A percentile compares a stretch with the other conserved stretches of the same genome.
These are phyloP conservation scores for Boletus vermiculosoides DNA, from an alignment of 768 basidiomycete species.

Conservation along the genomic window DNA sequence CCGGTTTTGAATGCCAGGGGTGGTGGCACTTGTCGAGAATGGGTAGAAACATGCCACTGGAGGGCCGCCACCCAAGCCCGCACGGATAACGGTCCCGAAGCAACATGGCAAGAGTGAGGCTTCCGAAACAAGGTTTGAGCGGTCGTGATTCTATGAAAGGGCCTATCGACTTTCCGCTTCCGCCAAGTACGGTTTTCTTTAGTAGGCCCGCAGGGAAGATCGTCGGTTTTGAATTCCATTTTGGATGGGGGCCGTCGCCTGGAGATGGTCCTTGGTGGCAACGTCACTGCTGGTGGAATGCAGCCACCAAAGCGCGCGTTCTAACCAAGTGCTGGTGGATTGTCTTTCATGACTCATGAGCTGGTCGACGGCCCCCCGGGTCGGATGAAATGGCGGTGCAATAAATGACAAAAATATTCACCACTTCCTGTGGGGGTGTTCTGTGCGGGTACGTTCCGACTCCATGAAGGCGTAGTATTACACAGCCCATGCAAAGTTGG, in stretches of 20 bases:
- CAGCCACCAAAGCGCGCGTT: neutral
- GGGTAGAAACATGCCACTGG: neutral
- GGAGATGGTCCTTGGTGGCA: neutral
- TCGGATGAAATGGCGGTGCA: neutral
- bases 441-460: too few species aligned
- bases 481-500: neutral
- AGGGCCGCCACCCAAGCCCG: neutral
- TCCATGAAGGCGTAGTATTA: neutral
- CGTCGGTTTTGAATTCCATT: neutral
- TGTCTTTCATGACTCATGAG: too few species aligned
- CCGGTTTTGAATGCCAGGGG: neutral
- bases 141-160: neutral
- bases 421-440: constrained; percentile 7
- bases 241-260: neutral
- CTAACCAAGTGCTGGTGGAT: neutral
- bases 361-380: neutral
- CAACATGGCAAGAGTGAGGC: constrained; percentile 1
- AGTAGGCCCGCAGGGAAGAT: neutral
- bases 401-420: neutral
- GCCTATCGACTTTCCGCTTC: neutral
- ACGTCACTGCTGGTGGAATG: neutral
- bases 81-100: neutral
- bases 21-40: neutral
- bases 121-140: neutral
- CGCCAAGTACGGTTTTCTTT: neutral